phyloP scores from a whole-genome alignment of 2,329 filamentous ascomycete genomes.

The Fusarium scirpi region DNA sequence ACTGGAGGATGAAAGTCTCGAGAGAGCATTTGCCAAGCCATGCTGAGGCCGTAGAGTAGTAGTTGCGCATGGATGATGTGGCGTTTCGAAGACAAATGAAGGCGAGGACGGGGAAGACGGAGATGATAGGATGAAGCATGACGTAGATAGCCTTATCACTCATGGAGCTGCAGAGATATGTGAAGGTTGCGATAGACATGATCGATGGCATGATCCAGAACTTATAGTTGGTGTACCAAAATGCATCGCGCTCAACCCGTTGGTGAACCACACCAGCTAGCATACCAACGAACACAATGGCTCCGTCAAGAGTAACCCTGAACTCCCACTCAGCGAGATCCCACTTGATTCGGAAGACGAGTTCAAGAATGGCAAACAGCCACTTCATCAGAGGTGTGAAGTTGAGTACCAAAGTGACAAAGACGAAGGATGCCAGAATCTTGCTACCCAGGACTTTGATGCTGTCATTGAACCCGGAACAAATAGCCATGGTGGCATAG shows the following conservation, averaged over 20 bases:
- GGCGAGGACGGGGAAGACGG: conserved; percentile 65
- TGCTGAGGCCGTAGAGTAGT: conserved; percentile 57
- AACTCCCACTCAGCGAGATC: conserved; percentile 62
- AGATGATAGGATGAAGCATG: conserved; percentile 64
- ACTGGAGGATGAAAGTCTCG: conserved; percentile 70
- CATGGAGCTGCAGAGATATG: conserved; percentile 6
- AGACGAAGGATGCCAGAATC: conserved; percentile 56
- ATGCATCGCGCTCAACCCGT: conserved; percentile 30
- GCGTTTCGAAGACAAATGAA: conserved; percentile 65
- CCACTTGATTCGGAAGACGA: conserved; percentile 62
- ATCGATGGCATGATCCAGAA: conserved; percentile 38
- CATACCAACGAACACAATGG: conserved; percentile 69
- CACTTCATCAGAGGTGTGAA: conserved; percentile 35
- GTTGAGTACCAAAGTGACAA: conserved; percentile 49
- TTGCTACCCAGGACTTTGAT: conserved; percentile 60
- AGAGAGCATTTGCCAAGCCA: conserved; percentile 68
- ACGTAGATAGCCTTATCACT: conserved; percentile 55
- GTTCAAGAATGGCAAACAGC: conserved; percentile 49
- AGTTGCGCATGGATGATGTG: conserved; percentile 29
- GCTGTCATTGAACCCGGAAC: conserved; percentile 57
- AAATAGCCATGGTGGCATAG: conserved; percentile 63
- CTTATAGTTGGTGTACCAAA: conserved; percentile 39
- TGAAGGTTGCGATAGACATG: conserved; percentile 51
- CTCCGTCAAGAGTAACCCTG: conserved; percentile 64
- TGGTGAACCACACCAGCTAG: conserved; percentile 51